phyloP scores from a whole-genome alignment of 139 green algal genomes.

The Chlorella sp. region DNA sequence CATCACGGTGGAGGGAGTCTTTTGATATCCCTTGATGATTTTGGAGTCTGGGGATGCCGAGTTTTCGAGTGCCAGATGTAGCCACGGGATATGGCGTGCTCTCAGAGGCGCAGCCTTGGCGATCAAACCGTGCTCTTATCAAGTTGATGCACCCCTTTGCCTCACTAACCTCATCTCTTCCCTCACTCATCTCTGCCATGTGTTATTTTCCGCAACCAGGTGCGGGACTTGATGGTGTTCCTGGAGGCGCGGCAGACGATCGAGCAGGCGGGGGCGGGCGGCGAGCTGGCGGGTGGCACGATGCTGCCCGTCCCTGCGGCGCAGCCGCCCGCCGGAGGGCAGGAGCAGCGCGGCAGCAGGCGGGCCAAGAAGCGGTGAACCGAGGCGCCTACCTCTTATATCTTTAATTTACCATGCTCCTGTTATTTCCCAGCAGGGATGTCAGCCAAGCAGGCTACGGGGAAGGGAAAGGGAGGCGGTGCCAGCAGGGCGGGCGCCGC shows the following conservation, averaged over 20 bases:
- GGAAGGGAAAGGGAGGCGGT: too few relatives aligned
- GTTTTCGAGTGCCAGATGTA: too few relatives aligned
- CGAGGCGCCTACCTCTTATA: not conserved
- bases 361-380: not conserved
- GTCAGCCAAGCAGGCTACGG: too few relatives aligned
- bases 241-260: slow-evolving; percentile 77
- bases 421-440: too few relatives aligned
- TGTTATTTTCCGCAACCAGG: slow-evolving; percentile 58
- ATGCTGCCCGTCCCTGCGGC: slow-evolving; percentile 46
- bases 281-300: slow-evolving; percentile 58
- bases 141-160: too few relatives aligned
- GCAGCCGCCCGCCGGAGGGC: not conserved
- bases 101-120: too few relatives aligned
- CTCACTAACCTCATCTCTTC: not conserved
- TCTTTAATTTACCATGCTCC: not conserved
- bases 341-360: slow-evolving; percentile 7
- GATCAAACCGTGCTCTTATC: not conserved
- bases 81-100: too few relatives aligned
- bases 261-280: slow-evolving; percentile 28
- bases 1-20: too few relatives aligned
- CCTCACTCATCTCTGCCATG: not conserved
- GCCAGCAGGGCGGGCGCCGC: too few relatives aligned
- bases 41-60: too few relatives aligned
- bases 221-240: slow-evolving; percentile 83
- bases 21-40: too few relatives aligned